A percentile compares a stretch with the other conserved stretches of the same genome.
Conservation (phyloP, 2,329 filamentous ascomycete species). For the Alternaria arbusti region DNA sequence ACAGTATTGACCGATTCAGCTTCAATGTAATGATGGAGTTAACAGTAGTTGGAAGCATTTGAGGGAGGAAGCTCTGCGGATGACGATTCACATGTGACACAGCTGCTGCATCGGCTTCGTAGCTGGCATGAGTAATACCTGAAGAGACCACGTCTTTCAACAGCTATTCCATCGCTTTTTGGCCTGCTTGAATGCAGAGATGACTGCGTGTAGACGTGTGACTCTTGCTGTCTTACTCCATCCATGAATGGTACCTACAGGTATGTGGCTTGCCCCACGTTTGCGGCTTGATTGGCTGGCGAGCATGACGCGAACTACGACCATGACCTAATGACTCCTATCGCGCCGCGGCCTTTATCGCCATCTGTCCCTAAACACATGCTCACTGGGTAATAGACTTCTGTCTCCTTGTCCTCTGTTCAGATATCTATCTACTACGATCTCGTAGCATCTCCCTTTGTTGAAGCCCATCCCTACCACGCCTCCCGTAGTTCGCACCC, state of each 20-base stretch:
- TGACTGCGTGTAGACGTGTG: conserved; percentile 14
- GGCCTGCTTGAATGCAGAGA: background rate
- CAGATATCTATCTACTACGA: background rate
- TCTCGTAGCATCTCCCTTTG: background rate
- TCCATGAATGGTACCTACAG: background rate
- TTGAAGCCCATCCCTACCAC: background rate
- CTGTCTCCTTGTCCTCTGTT: background rate
- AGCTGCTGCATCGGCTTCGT: background rate
- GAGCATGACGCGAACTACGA: conserved; percentile 26
- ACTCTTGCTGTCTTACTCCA: conserved; percentile 13
- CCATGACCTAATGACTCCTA: conserved; percentile 28
- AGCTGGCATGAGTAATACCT: background rate
- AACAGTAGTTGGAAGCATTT: background rate
- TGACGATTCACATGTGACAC: background rate
- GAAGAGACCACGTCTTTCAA: background rate
- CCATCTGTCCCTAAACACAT: conserved; percentile 20
- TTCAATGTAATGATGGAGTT: background rate
- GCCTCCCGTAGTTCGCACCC: background rate
- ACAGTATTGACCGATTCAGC: background rate
- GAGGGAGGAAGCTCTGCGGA: background rate
- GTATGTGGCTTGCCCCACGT: conserved; percentile 25
- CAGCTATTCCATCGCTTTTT: background rate
- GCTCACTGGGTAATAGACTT: background rate
- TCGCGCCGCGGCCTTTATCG: conserved; percentile 23
- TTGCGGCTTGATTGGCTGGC: conserved; percentile 33